A percentile compares a stretch with the other conserved stretches of the same genome.
These are phyloP conservation scores for Hypholoma fasciculare DNA, from an alignment of 768 basidiomycete genomes.

Conservation along the genomic window DNA sequence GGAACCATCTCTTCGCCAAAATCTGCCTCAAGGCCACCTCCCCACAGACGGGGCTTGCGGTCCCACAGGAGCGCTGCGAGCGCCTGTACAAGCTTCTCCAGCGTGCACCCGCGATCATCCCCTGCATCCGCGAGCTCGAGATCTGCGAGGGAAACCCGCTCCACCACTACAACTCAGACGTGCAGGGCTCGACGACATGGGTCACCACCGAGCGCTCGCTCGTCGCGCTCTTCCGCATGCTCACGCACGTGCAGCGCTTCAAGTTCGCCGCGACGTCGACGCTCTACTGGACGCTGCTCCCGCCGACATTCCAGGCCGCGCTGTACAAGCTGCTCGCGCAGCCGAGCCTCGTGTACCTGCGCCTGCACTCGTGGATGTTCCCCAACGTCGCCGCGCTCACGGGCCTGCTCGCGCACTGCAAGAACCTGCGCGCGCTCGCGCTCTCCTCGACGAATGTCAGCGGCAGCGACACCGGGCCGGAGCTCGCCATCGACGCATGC, in stretches of 20 bases:
- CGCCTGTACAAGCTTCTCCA: slow-evolving; percentile 34
- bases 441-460: slow-evolving; percentile 34
- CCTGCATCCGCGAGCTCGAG: slow-evolving; percentile 36
- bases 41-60: slow-evolving; percentile 22
- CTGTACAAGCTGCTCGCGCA: slow-evolving; percentile 34
- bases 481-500: background rate
- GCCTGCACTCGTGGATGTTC: slow-evolving; percentile 42
- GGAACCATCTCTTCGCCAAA: slow-evolving; percentile 40
- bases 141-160: slow-evolving; percentile 38
- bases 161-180: slow-evolving; percentile 26
- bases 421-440: slow-evolving; percentile 34
- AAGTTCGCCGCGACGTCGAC: slow-evolving; percentile 36
- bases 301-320: slow-evolving; percentile 32
- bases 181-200: slow-evolving; percentile 34
- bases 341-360: slow-evolving; percentile 35
- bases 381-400: slow-evolving; percentile 34
- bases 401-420: slow-evolving; percentile 31
- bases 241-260: slow-evolving; percentile 36
- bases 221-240: slow-evolving; percentile 32
- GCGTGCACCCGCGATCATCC: slow-evolving; percentile 30
- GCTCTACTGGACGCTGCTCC: slow-evolving; percentile 37
- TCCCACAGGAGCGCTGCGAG: slow-evolving; percentile 33
- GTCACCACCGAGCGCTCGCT: slow-evolving; percentile 38
- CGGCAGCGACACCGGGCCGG: slow-evolving; percentile 21
- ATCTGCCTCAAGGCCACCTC: slow-evolving; percentile 35